Base-by-base conservation (phyloP, 768 basidiomycete genomes). In the Collybiopsis luxurians region DNA sequence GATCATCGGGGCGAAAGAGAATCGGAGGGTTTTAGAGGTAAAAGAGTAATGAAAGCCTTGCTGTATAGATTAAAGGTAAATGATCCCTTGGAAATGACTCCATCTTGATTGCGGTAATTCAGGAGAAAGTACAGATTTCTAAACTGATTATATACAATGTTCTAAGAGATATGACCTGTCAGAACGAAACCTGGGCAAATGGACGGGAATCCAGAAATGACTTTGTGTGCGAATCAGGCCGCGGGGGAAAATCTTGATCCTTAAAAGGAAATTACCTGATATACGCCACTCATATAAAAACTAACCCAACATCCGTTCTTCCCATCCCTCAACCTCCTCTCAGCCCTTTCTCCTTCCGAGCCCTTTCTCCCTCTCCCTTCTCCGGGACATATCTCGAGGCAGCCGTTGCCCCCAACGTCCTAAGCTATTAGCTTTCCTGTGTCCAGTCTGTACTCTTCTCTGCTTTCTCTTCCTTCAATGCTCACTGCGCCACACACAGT, bases 331-430 rank as follows among this genome's bases (percentile, higher is more conserved):
- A 52, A 60, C 64, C 60, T 64, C 61, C 59, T n/a, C 63, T 62
- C 59, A 59, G 53, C 53, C 57, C 53, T 55, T 55, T 50, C 58
- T 55, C 63, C 52, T 58, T 62, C 62, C 58, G 46, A 60, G 58
- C 55, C 60, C 67, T 71, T 65, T 70, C 63, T 67, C 65, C 60
- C 69, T 63, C 67, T 66, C 65, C 71, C 71, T 70, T 67, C 70
- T 66, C 69, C 66, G 73, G 72, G 73, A 76, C 71, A 65, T 63
- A 75, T 64, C 61, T 69, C 69, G 66, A 59, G 58, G 61, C 62
- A 62, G 52, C 40, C 57, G 62, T 61, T 55, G 56, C 59, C 61
- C n/a, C n/a, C 58, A 38, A 56, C 68, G 57, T 60, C 55, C 53
- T 45, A 43, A 54, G 40, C 53, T 47, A 34, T 55, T 55, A 21